Evolutionary conservation across 2,329 filamentous ascomycete species (phyloP), one percentile per base, ranked within the genome.

Genomic region (Penicillium italicum): DNA sequence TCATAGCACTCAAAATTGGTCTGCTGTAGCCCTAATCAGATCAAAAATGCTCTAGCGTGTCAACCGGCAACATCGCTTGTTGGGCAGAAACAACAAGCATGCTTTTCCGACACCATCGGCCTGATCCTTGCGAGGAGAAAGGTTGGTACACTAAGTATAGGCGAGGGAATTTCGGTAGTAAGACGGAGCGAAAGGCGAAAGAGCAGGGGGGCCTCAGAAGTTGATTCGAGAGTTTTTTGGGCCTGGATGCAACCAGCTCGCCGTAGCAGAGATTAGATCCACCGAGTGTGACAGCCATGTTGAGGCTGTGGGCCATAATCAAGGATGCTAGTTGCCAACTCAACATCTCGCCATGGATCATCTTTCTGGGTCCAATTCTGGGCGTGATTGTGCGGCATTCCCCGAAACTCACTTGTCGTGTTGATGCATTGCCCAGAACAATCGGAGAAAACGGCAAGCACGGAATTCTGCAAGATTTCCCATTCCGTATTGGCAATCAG

Each of bases 321-420:
- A 62, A 53, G 60, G 60, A 53, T 64, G 59, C 56, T 61, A 65
- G 69, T 63, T 68, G 69, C 67, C 65, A 69, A 68, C 65, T 64
- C 61, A 62, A 64, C 56, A 62, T 59, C 43, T 57, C 57, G 56
- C 47, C 62, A 66, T 66, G 64, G 62, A 62, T 69, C 58, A 61
- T 47, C 55, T 56, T 59, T 56, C 61, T 52, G 41, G 52, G 42
- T 53, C 47, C 57, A 57, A 58, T 42, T 60, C 54, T 44, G 48
- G 43, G 55, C 54, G 56, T 61, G 60, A 55, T 60, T 55, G 56
- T 57, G 60, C 53, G 60, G 58, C 56, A 40, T 54, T 26, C 18
- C 40, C 64, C 60, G 65, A 60, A 47, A 58, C 66, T 66, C 63
- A 43, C 61, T 61, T 58, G 51, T 60, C 54, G 58, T 60, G 57